Base-by-base conservation (phyloP, 177 flowering plant species). In the Telopea speciosissima region DNA sequence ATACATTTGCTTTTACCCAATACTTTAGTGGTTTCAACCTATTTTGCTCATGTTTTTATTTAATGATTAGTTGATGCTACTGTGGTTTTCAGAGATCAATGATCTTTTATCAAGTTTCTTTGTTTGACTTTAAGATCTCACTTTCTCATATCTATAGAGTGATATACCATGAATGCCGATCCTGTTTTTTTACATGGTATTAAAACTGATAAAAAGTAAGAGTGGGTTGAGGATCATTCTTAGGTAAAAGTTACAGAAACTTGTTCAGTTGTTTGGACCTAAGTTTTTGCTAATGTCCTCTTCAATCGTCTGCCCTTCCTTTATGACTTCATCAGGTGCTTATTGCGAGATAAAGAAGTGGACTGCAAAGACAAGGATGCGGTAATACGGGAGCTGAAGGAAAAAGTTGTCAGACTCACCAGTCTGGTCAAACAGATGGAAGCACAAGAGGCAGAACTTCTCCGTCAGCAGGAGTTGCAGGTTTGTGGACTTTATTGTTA, bases 331-430 rank as follows among this genome's bases (percentile, higher is more conserved):
- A 7, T 26, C 62, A 93, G 99, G 85, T 92, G 97, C 73, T 77
- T 69, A 68, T 70, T 92, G 73, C 79, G 89, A 24, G 99, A 92
- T 76, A 87, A 77, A 73, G 97, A 92, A 78, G 81, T 85, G 62
- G 85, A 81, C 24, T 85, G 87, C 74, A 79, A 87, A 79, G 92
- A 90, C 70, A 95, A 88, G 71, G 99, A 90, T 64, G 72, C 81
- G 1, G 85, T 81, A 63, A 83, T 88, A 59, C 84, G 87, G 75
- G 96, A 88, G 44, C 76, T 91, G 61, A 93, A 91, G 74, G 94
- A 86, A 75, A 92, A 89, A 66, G 69, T 93, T 1, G 87, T 86
- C 44, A 84, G 81, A 74, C 83, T 91, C 21, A 85, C 72, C 62
- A 77, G 76, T 71, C 73, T 82, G 54, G 78, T 80, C 28, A 81